These are phyloP conservation scores for Tuber indicum DNA, from an alignment of 495 filamentous ascomycete species.

Conservation along the genomic window DNA sequence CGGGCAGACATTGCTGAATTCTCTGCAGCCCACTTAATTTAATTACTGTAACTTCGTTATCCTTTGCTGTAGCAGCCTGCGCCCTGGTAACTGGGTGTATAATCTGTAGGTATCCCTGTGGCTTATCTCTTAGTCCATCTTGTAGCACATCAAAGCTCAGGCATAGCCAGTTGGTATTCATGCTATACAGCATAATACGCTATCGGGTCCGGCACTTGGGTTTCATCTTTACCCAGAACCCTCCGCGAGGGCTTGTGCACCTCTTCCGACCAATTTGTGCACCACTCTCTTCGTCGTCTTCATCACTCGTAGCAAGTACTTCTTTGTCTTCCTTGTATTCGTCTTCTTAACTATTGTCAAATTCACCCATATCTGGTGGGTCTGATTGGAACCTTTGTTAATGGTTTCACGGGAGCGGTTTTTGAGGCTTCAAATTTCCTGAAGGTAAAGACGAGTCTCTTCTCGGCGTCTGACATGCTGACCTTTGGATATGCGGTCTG, in stretches of 20 bases:
- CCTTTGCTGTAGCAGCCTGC: conserved; percentile 76
- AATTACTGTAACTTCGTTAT: conserved; percentile 91
- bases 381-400: too few species aligned
- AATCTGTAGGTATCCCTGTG: conserved; percentile 83
- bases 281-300: conserved; percentile 79
- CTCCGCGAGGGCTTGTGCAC: conserved; percentile 90
- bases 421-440: too few species aligned
- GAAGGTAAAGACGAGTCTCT: too few species aligned
- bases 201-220: conserved; percentile 75
- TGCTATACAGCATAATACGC: conserved; percentile 92
- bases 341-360: conserved; percentile 94
- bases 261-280: conserved; percentile 48
- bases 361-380: conserved; percentile 65
- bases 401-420: too few species aligned
- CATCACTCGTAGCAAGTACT: conserved; percentile 73
- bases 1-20: conserved; percentile 58
- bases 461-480: too few species aligned
- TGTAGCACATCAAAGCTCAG: conserved; percentile 88
- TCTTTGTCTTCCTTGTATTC: conserved; percentile 97
- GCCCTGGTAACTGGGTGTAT: conserved; percentile 91
- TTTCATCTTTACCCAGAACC: conserved; percentile 80
- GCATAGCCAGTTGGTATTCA: conserved; percentile 91
- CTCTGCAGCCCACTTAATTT: conserved; percentile 85
- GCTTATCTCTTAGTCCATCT: conserved; percentile 78
- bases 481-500: too few species aligned